phyloP scores from a whole-genome alignment of 768 basidiomycete species.

The Pisolithus microcarpus region DNA sequence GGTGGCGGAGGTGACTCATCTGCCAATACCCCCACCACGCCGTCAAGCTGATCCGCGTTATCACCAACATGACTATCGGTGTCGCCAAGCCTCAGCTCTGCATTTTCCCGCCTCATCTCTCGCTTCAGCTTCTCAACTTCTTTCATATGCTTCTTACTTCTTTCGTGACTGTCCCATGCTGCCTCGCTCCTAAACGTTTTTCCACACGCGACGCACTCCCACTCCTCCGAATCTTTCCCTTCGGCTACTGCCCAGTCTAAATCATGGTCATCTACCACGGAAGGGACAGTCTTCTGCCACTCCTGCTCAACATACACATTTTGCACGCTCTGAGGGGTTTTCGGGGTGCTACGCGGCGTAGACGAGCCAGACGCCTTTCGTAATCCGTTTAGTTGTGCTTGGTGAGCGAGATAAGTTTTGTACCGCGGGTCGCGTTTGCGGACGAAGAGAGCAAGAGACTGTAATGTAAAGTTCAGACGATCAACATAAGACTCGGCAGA shows the following conservation, averaged over 20 bases:
- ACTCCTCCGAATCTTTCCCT: slow-evolving; percentile 67
- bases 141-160: slow-evolving; percentile 89
- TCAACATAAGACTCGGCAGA: background rate
- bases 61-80: slow-evolving; percentile 9
- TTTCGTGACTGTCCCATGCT: slow-evolving; percentile 93
- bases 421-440: slow-evolving; percentile 88
- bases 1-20: slow-evolving; percentile 14
- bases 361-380: slow-evolving; percentile 24
- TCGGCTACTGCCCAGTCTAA: slow-evolving; percentile 71
- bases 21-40: slow-evolving; percentile 14
- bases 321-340: slow-evolving; percentile 21
- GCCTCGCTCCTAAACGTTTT: slow-evolving; percentile 89
- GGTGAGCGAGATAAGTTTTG: slow-evolving; percentile 50
- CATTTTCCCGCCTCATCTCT: slow-evolving; percentile 73
- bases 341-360: slow-evolving; percentile 17
- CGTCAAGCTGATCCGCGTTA: slow-evolving; percentile 2
- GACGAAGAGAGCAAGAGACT: slow-evolving; percentile 71
- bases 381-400: slow-evolving; percentile 34
- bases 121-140: slow-evolving; percentile 72
- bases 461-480: background rate
- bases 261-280: slow-evolving; percentile 33
- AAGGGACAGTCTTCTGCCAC: slow-evolving; percentile 68
- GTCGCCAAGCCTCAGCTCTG: slow-evolving; percentile 45
- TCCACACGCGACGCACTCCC: slow-evolving; percentile 93
- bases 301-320: slow-evolving; percentile 73